phyloP scores from a whole-genome alignment of 257 asterid species.

The Paulownia fortunei region DNA sequence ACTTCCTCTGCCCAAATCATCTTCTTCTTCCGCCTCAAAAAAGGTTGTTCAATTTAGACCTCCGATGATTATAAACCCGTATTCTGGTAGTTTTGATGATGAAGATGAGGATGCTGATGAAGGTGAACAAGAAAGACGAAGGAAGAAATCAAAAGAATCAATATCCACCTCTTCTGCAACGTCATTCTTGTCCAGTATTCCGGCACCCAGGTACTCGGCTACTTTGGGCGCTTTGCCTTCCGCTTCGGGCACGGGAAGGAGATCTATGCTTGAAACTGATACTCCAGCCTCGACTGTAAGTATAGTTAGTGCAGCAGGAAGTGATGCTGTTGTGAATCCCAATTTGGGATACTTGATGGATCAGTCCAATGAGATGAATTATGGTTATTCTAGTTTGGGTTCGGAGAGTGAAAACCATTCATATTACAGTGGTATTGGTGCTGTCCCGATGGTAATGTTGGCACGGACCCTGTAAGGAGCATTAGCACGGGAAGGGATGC shows the following conservation, averaged over 20 bases:
- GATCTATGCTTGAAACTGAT: conserved; percentile 70
- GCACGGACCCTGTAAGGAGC: conserved; percentile 12
- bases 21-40: conserved; percentile 49
- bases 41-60: conserved; percentile 84
- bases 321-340: conserved; percentile 32
- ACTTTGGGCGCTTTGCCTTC: conserved; percentile 68
- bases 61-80: conserved; percentile 47
- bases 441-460: conserved; percentile 7
- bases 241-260: conserved; percentile 68
- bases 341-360: conserved; percentile 33
- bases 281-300: conserved; percentile 40
- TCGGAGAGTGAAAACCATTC: conserved; percentile 39
- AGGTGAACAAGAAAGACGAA: conserved; percentile 55
- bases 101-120: conserved; percentile 64
- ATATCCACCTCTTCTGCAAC: conserved; percentile 47
- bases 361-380: conserved; percentile 37
- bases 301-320: conserved; percentile 21
- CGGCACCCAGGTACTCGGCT: conserved; percentile 77
- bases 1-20: conserved; percentile 66
- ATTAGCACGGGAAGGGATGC: conserved; percentile 13
- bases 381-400: conserved; percentile 46
- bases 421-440: conserved; percentile 40
- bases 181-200: conserved; percentile 68
- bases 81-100: conserved; percentile 36
- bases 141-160: conserved; percentile 47